Conservation (phyloP, 1,284 basidiomycete genomes). For the Trametes sp. region DNA sequence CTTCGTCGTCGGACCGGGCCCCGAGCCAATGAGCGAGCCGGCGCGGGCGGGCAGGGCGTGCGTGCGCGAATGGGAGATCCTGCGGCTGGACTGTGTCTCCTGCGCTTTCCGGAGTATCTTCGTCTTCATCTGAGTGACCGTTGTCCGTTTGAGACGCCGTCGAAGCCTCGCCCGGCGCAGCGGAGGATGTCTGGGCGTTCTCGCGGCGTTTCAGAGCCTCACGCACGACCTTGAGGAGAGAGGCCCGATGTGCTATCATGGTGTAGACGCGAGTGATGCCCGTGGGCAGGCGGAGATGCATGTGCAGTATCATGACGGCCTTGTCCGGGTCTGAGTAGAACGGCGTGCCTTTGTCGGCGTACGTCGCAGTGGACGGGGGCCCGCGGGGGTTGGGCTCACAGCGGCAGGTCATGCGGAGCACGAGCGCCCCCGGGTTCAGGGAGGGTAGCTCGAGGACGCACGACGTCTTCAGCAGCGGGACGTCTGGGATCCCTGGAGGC, state of each 20-base stretch:
- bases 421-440: slow-evolving; percentile 36
- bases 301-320: slow-evolving; percentile 51
- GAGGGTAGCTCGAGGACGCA: slow-evolving; percentile 46
- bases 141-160: background rate
- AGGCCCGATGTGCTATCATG: slow-evolving; percentile 50
- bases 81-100: background rate
- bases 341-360: slow-evolving; percentile 16
- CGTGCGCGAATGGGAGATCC: background rate
- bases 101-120: background rate
- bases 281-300: slow-evolving; percentile 33
- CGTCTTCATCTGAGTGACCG: background rate
- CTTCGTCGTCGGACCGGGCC: background rate
- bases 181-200: background rate
- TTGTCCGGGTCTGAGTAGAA: slow-evolving; percentile 46
- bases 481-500: background rate
- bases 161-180: background rate
- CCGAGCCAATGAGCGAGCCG: background rate
- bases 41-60: background rate
- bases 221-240: slow-evolving; percentile 38
- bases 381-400: slow-evolving; percentile 54
- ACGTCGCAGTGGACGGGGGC: slow-evolving; percentile 11
- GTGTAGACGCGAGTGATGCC: slow-evolving; percentile 38
- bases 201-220: slow-evolving; percentile 1
- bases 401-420: slow-evolving; percentile 48
- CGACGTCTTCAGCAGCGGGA: slow-evolving; percentile 22